These are phyloP conservation scores for Breviolum minutum DNA, from an alignment of 73 alveolate genomes.

Conservation along the genomic window DNA sequence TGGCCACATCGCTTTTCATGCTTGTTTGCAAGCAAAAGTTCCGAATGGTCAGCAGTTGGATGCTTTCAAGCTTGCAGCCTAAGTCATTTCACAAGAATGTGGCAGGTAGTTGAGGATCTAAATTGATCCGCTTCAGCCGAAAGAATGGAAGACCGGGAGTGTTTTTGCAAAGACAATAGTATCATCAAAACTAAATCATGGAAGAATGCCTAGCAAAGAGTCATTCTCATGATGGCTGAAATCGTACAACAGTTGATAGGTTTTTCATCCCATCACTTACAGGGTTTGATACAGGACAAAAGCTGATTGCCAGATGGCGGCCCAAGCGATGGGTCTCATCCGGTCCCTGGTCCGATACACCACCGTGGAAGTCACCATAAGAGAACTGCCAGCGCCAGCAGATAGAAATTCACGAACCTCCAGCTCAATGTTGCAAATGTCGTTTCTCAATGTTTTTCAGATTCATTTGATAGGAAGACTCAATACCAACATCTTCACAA, in stretches of 20 bases:
- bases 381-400: background rate
- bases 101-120: too few relatives aligned
- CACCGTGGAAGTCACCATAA: slow-evolving; percentile 4
- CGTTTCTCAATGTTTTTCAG: background rate
- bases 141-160: too few relatives aligned
- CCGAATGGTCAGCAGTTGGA: background rate
- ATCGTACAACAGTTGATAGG: too few relatives aligned
- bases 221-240: background rate
- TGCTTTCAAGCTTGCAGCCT: too few relatives aligned
- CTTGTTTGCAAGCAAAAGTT: background rate
- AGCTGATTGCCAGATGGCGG: background rate
- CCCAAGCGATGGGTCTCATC: background rate
- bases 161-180: too few relatives aligned
- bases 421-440: background rate
- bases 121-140: too few relatives aligned
- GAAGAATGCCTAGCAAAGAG: background rate
- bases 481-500: background rate
- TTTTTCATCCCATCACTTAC: background rate
- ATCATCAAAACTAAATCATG: too few relatives aligned
- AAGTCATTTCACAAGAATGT: too few relatives aligned
- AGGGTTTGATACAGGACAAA: background rate
- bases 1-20: background rate
- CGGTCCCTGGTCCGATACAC: background rate
- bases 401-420: slow-evolving; percentile 9
- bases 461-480: background rate